phyloP scores from a whole-genome alignment of 2,329 filamentous ascomycete species.

The Sporothrix globosa region DNA sequence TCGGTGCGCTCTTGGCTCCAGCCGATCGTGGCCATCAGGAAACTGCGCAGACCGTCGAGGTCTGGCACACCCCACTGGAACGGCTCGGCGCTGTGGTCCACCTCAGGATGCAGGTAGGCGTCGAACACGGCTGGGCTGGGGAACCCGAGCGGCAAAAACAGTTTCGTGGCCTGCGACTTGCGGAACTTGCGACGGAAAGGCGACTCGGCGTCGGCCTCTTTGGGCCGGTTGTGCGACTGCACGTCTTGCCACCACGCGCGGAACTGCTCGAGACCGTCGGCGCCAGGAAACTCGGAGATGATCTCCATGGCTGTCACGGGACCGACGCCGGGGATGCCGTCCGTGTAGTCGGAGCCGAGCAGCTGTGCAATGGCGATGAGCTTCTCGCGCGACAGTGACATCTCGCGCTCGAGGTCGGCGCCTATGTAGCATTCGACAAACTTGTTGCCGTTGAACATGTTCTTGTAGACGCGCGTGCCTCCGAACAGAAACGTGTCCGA shows the following conservation, averaged over 20 bases:
- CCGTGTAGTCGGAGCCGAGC: constrained; percentile 91
- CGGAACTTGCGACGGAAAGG: constrained; percentile 85
- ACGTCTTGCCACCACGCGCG: constrained; percentile 84
- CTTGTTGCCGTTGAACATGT: constrained; percentile 99
- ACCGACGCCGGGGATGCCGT: constrained; percentile 86
- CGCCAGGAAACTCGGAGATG: constrained; percentile 78
- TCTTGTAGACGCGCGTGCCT: constrained; percentile 95
- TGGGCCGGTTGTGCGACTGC: constrained; percentile 67
- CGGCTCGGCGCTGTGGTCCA: constrained; percentile 73
- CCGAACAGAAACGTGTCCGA: constrained; percentile 97
- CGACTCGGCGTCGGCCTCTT: constrained; percentile 61
- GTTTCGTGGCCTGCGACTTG: constrained; percentile 74
- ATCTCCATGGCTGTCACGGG: constrained; percentile 95
- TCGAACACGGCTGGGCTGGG: constrained; percentile 76
- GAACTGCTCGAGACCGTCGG: constrained; percentile 69
- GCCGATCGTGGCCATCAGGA: constrained; percentile 88
- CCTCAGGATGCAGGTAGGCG: constrained; percentile 84
- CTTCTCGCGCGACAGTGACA: constrained; percentile 81
- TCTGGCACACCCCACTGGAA: constrained; percentile 98
- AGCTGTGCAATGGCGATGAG: constrained; percentile 90
- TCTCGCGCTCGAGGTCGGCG: constrained; percentile 82
- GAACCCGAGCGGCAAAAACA: constrained; percentile 82
- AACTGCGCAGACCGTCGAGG: constrained; percentile 78
- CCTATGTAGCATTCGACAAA: constrained; percentile 94
- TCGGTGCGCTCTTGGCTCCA: constrained; percentile 92